Evolutionary conservation across 23 red algal species (phyloP), one percentile per base, ranked within the genome.

Genomic region (Chondrus crispus): DNA sequence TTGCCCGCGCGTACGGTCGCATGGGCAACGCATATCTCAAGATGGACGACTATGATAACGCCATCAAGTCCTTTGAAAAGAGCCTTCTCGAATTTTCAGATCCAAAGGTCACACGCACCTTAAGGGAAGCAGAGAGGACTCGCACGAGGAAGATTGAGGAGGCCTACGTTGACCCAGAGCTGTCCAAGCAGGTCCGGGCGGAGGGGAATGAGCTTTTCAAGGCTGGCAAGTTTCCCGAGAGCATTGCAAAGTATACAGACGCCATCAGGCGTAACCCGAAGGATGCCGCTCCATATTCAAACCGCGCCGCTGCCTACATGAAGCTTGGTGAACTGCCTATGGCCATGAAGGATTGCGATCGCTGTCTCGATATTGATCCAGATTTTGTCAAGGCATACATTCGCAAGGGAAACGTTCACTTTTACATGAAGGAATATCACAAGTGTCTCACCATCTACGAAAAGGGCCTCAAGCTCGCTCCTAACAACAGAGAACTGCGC

Each of bases 341-440:
- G 77, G 97, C 97, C 22, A 80, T 99, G 88, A 92, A 94, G 81
- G 97, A 99, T 71, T 93, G 94, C 49, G 94, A 99, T 51, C 85
- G 86, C 20, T 87, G 81, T 36, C 81, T 99, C 37, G 94, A 99
- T 29, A 75, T 95, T 60, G 97, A 99, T 81, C 84, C 84, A 16
- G 91, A 94, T 29, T 99, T 93, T 88, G 79, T 95, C 29, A 93
- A 93, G 60, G 97, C 97, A 26, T 99, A 96, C 46, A 88, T 93
- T 44, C 88, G 97, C 66, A 99, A 99, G 87, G 97, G 94, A 46
- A 84, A 85, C 18, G 94, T 95, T 54, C 97, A 99, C 73, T 96
- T 96, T 54, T 91, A 86, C 76, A 96, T 99, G 97, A 99, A 99
- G 83, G 97, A 99, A 75, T 99, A 94, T 68, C 97, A 99, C 85